Percentiles rank a stretch among this genome's conserved stretches.
phyloP scores from a whole-genome alignment of 2,329 filamentous ascomycete species.

The Penicillium sclerotigenum region DNA sequence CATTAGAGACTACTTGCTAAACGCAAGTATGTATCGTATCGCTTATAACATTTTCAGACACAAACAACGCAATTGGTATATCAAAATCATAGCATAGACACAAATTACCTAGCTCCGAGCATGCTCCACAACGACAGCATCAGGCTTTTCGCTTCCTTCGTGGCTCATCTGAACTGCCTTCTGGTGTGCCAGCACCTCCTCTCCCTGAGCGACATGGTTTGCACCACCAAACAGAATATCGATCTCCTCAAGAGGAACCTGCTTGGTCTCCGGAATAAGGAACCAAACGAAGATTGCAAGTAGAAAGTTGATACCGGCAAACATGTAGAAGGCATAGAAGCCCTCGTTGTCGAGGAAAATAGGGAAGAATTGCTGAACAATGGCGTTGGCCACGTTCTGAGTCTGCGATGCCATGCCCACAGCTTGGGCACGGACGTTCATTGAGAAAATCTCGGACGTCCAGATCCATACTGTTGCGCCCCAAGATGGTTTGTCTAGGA shows the following conservation, averaged over 20 bases:
- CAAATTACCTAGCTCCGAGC: conserved; percentile 8
- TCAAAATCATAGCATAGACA: background rate
- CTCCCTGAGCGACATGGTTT: conserved; percentile 37
- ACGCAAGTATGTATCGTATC: background rate
- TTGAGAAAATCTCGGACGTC: conserved; percentile 66
- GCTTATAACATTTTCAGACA: background rate
- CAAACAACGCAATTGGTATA: background rate
- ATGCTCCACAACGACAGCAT: conserved; percentile 25
- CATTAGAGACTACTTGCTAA: conserved; percentile 1
- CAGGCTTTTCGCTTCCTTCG: conserved; percentile 16
- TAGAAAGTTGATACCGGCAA: conserved; percentile 51
- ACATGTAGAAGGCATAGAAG: conserved; percentile 57
- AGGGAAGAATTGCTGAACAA: conserved; percentile 70
- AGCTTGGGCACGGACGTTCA: conserved; percentile 69
- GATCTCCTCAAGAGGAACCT: conserved; percentile 39
- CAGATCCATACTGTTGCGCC: conserved; percentile 69
- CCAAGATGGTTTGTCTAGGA: conserved; percentile 63
- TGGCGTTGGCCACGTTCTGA: conserved; percentile 63
- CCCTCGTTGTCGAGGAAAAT: conserved; percentile 60
- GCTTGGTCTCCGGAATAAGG: conserved; percentile 53
- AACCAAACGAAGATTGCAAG: conserved; percentile 52
- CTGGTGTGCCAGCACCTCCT: conserved; percentile 29
- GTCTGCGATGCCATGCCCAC: conserved; percentile 64
- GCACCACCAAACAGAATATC: conserved; percentile 38
- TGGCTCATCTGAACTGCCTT: conserved; percentile 18